Evolutionary conservation across 2,329 filamentous ascomycete species (phyloP).

Genomic region (Bipolaris victoriae): DNA sequence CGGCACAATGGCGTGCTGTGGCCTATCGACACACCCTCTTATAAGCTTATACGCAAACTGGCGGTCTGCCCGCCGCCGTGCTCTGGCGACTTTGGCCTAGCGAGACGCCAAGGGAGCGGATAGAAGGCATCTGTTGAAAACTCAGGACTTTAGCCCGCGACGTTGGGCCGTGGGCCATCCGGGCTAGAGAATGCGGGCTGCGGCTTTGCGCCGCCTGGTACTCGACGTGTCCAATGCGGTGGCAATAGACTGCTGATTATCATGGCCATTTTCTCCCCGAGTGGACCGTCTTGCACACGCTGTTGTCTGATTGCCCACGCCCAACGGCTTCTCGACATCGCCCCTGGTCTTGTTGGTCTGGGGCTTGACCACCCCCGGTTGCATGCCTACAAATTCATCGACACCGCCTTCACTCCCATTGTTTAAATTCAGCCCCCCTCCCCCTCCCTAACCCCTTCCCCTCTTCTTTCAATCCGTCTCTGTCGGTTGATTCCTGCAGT

Average conservation of each 20-base stretch:
- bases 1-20: neutral
- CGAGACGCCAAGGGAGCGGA: slow-evolving; percentile 29
- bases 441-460: slow-evolving; percentile 14
- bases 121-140: slow-evolving; percentile 29
- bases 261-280: slow-evolving; percentile 18
- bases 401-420: slow-evolving; percentile 29
- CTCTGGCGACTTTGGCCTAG: slow-evolving; percentile 6
- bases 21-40: slow-evolving; percentile 8
- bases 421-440: slow-evolving; percentile 29
- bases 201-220: slow-evolving; percentile 15
- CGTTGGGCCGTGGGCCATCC: slow-evolving; percentile 10
- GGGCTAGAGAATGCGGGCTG: slow-evolving; percentile 14
- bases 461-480: slow-evolving; percentile 8
- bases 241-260: slow-evolving; percentile 22
- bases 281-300: slow-evolving; percentile 19
- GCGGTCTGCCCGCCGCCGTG: slow-evolving; percentile 39
- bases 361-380: slow-evolving; percentile 21
- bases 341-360: slow-evolving; percentile 18
- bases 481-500: slow-evolving; percentile 4
- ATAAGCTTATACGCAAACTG: slow-evolving; percentile 18
- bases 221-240: slow-evolving; percentile 30
- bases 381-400: slow-evolving; percentile 26
- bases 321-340: slow-evolving; percentile 24
- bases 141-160: slow-evolving; percentile 24
- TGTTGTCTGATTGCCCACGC: slow-evolving; percentile 17